phyloP scores from a whole-genome alignment of 1,284 basidiomycete genomes.

The Neonothopanus nambi region DNA sequence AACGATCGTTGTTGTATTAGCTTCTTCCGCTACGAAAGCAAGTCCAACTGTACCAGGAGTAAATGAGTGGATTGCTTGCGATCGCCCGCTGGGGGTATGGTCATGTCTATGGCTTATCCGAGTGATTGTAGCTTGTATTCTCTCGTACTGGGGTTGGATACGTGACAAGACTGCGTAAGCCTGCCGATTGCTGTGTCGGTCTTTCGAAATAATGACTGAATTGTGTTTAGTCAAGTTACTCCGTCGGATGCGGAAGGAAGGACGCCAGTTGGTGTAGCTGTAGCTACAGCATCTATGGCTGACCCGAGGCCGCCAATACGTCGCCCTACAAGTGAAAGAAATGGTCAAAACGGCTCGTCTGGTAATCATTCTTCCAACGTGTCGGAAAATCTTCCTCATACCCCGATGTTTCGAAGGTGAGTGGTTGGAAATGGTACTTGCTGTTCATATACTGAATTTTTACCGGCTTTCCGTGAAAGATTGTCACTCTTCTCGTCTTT shows the following conservation, averaged over 20 bases:
- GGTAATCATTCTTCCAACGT: background rate
- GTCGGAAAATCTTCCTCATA: conserved; percentile 24
- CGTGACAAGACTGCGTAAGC: conserved; percentile 48
- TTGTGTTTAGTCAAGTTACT: background rate
- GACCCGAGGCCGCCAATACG: too few relatives aligned
- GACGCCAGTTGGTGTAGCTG: background rate
- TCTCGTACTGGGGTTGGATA: conserved; percentile 64
- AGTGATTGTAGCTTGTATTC: conserved; percentile 47
- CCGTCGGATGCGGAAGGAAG: conserved; percentile 12
- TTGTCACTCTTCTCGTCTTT: conserved; percentile 65
- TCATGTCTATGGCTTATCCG: conserved; percentile 67
- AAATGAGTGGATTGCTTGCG: conserved; percentile 68
- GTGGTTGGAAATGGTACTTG: conserved; percentile 17
- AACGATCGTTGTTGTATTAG: conserved; percentile 54
- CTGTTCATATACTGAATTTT: conserved; percentile 2
- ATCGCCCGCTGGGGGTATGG: conserved; percentile 70
- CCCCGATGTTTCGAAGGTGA: conserved; percentile 39
- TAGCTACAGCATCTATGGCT: too few relatives aligned
- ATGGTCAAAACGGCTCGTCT: background rate
- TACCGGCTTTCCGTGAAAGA: conserved; percentile 31
- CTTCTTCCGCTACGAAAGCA: conserved; percentile 46
- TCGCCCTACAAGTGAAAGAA: background rate
- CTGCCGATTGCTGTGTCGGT: background rate
- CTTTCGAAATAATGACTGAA: background rate
- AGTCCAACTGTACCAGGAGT: conserved; percentile 46